A percentile compares a stretch with the other conserved stretches of the same genome.
Evolutionary conservation across 2,329 filamentous ascomycete species (phyloP).

Genomic region (Botrytis elliptica): DNA sequence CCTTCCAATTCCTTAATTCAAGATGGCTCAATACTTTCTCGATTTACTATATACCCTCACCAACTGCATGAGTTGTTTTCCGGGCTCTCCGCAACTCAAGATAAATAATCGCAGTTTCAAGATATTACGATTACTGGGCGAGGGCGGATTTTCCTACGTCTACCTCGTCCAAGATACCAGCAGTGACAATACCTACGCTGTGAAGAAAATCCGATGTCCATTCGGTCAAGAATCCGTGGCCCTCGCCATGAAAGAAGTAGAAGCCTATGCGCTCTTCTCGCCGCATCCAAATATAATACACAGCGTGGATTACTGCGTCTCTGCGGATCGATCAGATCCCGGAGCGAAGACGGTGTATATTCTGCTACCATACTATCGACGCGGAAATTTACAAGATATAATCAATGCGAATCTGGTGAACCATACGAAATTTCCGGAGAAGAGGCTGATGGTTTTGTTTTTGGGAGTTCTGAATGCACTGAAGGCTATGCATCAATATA

Average conservation of each 20-base stretch:
- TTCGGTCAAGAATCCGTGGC: constrained; percentile 96
- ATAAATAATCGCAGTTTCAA: constrained; percentile 96
- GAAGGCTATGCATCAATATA: constrained; percentile 88
- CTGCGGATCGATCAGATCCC: constrained; percentile 66
- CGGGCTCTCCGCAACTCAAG: constrained; percentile 87
- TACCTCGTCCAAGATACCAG: constrained; percentile 94
- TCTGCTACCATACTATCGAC: constrained; percentile 88
- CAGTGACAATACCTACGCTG: constrained; percentile 80
- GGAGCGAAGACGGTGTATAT: constrained; percentile 94
- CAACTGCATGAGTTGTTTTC: constrained; percentile 96
- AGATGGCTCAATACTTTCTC: constrained; percentile 79
- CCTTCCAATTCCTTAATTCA: background rate
- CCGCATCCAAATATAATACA: constrained; percentile 84
- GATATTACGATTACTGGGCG: constrained; percentile 87
- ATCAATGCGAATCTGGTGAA: constrained; percentile 99
- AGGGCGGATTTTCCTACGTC: constrained; percentile 98
- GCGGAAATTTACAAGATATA: constrained; percentile 94
- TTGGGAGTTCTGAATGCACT: constrained; percentile 87
- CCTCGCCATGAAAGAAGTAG: constrained; percentile 93
- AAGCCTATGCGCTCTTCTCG: constrained; percentile 89
- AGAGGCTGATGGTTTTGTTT: constrained; percentile 83
- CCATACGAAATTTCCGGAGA: constrained; percentile 85
- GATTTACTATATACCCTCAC: constrained; percentile 90
- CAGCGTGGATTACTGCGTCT: constrained; percentile 77
- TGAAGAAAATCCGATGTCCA: constrained; percentile 98